Conservation (phyloP, 768 basidiomycete genomes). For the Hydnum rufescens region DNA sequence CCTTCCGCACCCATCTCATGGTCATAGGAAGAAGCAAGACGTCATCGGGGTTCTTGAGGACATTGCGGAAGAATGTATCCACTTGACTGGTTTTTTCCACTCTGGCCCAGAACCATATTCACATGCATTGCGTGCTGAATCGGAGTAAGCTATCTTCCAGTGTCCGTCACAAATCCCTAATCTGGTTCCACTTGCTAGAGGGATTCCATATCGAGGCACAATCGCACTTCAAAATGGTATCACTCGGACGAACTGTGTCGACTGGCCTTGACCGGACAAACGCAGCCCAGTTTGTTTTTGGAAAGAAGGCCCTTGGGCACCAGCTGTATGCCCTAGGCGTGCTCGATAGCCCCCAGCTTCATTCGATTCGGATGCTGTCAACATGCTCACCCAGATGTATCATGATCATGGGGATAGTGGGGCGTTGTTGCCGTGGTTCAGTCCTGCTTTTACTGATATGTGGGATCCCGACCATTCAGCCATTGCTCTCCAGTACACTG, state of each 20-base stretch:
- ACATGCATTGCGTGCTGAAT: slow-evolving; percentile 33
- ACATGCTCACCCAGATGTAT: slow-evolving; percentile 97
- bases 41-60: slow-evolving; percentile 92
- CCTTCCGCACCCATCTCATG: too few species aligned
- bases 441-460: too few species aligned
- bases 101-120: slow-evolving; percentile 74
- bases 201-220: slow-evolving; percentile 32
- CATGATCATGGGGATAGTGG: slow-evolving; percentile 91
- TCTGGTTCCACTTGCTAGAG: slow-evolving; percentile 6
- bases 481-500: slow-evolving; percentile 89
- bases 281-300: slow-evolving; percentile 91
- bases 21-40: slow-evolving; percentile 73
- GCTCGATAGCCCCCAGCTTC: slow-evolving; percentile 64
- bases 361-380: slow-evolving; percentile 87
- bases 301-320: slow-evolving; percentile 83
- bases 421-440: slow-evolving; percentile 15
- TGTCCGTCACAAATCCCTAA: neutral
- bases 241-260: slow-evolving; percentile 88
- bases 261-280: slow-evolving; percentile 94
- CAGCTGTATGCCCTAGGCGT: slow-evolving; percentile 90
- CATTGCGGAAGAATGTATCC: slow-evolving; percentile 81
- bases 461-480: slow-evolving; percentile 26
- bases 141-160: slow-evolving; percentile 15
- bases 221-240: slow-evolving; percentile 83
- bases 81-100: slow-evolving; percentile 88